Evolutionary conservation across 345 rosid genomes (phyloP).

Genomic region (Populus alba): DNA sequence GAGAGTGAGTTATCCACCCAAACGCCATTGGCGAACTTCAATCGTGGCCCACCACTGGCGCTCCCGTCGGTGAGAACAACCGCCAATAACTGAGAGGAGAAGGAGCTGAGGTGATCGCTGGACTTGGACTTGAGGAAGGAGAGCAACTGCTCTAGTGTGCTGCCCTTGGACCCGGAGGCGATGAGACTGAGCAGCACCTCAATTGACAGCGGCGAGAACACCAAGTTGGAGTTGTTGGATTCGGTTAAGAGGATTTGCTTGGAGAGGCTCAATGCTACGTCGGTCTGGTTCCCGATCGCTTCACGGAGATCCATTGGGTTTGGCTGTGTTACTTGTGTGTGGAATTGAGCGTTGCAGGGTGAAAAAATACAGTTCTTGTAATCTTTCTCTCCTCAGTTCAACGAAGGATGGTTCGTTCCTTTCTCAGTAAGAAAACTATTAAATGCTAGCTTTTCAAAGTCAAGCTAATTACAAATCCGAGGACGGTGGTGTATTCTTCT

Average conservation of each 20-base stretch:
- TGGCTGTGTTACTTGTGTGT: not conserved
- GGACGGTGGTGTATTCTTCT: too few species aligned
- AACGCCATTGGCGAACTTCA: conserved; percentile 58
- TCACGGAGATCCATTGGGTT: conserved; percentile 59
- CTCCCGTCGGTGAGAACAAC: conserved; percentile 70
- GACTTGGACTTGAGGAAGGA: conserved; percentile 66
- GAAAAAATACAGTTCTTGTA: too few species aligned
- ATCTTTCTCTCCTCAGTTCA: too few species aligned
- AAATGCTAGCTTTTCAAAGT: too few species aligned
- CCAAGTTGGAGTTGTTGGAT: conserved; percentile 54
- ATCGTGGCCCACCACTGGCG: conserved; percentile 56
- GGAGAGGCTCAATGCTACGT: conserved; percentile 46
- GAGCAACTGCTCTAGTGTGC: conserved; percentile 69
- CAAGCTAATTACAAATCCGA: too few species aligned
- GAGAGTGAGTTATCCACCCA: conserved; percentile 70
- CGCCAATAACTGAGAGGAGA: conserved; percentile 57
- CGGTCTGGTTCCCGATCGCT: conserved; percentile 53
- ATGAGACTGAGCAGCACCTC: conserved; percentile 65
- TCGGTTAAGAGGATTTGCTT: conserved; percentile 43
- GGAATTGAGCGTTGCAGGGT: not conserved
- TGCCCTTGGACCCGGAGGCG: conserved; percentile 62
- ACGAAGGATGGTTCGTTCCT: not conserved
- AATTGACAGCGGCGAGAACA: conserved; percentile 78
- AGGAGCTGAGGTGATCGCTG: conserved; percentile 47
- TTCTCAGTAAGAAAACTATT: not conserved